phyloP scores from a whole-genome alignment of 2,329 filamentous ascomycete genomes.

The Aspergillus floridensis region DNA sequence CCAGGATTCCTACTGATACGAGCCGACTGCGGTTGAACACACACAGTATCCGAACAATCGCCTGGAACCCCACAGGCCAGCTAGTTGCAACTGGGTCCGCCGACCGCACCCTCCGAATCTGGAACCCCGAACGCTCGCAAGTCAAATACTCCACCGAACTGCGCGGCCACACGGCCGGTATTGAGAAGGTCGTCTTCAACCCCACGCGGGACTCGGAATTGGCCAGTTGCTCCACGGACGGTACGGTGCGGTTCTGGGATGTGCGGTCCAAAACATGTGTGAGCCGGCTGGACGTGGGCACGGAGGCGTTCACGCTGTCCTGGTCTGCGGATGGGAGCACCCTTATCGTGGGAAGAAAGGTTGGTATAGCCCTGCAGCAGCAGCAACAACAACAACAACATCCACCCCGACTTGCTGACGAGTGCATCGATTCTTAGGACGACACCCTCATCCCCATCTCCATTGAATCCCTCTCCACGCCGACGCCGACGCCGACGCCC shows the following conservation, averaged over 20 bases:
- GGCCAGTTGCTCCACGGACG: conserved; percentile 50
- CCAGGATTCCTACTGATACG: conserved; percentile 9
- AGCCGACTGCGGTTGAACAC: neutral
- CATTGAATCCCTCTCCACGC: conserved; percentile 40
- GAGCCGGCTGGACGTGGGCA: conserved; percentile 48
- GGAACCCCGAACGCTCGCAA: conserved; percentile 64
- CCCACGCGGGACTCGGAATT: conserved; percentile 50
- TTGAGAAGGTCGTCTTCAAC: conserved; percentile 51
- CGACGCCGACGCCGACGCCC: conserved; percentile 36
- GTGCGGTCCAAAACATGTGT: conserved; percentile 50
- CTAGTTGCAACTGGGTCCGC: conserved; percentile 85
- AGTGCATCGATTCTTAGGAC: conserved; percentile 32
- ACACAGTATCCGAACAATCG: conserved; percentile 69
- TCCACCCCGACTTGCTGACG: conserved; percentile 1
- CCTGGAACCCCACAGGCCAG: conserved; percentile 84
- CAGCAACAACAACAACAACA: neutral
- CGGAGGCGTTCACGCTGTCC: conserved; percentile 49
- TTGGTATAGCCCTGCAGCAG: conserved; percentile 19
- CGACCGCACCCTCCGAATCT: conserved; percentile 85
- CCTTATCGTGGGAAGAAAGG: conserved; percentile 49
- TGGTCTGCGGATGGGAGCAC: conserved; percentile 50
- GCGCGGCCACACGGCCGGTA: conserved; percentile 46
- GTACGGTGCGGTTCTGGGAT: conserved; percentile 52
- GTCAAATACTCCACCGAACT: conserved; percentile 49
- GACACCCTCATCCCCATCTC: conserved; percentile 49